These are phyloP conservation scores for Tripterygium wilfordii DNA, from an alignment of 177 flowering plant genomes.

Conservation along the genomic window DNA sequence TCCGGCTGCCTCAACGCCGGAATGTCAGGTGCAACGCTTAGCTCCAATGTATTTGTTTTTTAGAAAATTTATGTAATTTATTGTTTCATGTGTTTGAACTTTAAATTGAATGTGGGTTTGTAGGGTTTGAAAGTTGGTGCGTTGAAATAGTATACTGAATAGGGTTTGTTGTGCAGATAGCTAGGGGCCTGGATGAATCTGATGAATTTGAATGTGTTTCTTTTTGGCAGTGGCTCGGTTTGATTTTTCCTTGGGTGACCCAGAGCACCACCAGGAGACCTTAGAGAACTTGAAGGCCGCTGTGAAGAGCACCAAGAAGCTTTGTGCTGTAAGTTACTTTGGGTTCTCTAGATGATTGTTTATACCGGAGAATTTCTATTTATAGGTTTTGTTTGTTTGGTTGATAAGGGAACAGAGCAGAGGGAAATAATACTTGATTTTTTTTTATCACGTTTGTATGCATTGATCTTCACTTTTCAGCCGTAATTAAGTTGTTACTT, in stretches of 20 bases:
- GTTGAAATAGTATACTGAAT: too few species aligned
- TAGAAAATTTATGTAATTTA: background rate
- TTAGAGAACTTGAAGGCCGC: slow-evolving; percentile 48
- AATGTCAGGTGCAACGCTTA: slow-evolving; percentile 56
- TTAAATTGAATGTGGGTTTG: background rate
- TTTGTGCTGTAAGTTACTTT: slow-evolving; percentile 49
- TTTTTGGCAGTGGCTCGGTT: slow-evolving; percentile 51
- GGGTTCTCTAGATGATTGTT: too few species aligned
- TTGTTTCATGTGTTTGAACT: background rate
- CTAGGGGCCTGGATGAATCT: too few species aligned
- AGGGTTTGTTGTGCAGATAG: too few species aligned
- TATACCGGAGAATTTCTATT: too few species aligned
- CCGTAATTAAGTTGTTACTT: too few species aligned
- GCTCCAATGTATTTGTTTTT: background rate
- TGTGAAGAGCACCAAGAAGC: slow-evolving; percentile 44
- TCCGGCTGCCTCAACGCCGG: slow-evolving; percentile 69
- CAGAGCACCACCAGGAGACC: slow-evolving; percentile 54
- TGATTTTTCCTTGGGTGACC: slow-evolving; percentile 64
- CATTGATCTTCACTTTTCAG: too few species aligned
- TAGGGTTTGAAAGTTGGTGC: too few species aligned
- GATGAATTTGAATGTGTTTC: background rate
- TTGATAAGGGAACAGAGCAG: background rate
- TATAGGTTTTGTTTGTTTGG: background rate
- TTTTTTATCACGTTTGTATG: too few species aligned
- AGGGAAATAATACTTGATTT: background rate